Percentiles rank a stretch among this genome's conserved stretches.
phyloP scores from a whole-genome alignment of 2,329 filamentous ascomycete species.

The Hypomyces perniciosus region DNA sequence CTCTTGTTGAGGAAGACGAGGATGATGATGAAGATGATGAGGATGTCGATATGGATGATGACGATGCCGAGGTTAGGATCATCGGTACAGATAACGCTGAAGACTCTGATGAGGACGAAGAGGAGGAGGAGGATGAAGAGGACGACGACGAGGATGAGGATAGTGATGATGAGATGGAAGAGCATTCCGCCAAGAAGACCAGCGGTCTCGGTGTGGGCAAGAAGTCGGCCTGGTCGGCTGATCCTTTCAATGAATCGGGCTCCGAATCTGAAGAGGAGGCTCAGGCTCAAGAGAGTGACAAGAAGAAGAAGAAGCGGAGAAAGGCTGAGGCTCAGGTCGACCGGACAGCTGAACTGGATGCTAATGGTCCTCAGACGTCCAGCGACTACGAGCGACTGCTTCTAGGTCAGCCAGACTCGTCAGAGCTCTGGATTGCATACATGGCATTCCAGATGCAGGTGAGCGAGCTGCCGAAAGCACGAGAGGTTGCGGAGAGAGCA shows the following conservation, averaged over 20 bases:
- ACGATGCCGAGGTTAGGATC: constrained; percentile 37
- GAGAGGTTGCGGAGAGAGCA: constrained; percentile 84
- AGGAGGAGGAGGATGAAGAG: constrained; percentile 39
- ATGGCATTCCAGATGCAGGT: constrained; percentile 98
- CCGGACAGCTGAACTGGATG: constrained; percentile 85
- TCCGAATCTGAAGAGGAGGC: constrained; percentile 39
- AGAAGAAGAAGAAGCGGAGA: constrained; percentile 61
- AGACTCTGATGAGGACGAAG: constrained; percentile 34
- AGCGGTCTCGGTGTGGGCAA: constrained; percentile 48
- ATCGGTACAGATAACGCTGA: constrained; percentile 41
- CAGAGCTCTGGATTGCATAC: constrained; percentile 88
- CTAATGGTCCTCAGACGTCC: constrained; percentile 78
- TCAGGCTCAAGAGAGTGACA: constrained; percentile 31
- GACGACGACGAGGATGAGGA: constrained; percentile 31
- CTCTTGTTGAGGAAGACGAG: constrained; percentile 39
- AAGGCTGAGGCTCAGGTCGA: constrained; percentile 78
- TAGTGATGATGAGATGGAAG: constrained; percentile 34
- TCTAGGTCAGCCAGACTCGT: constrained; percentile 88
- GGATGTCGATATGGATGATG: constrained; percentile 45
- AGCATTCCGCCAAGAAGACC: constrained; percentile 28
- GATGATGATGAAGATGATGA: constrained; percentile 44
- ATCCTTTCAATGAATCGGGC: constrained; percentile 56
- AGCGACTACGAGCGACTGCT: constrained; percentile 92
- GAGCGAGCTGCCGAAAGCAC: constrained; percentile 80
- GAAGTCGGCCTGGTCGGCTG: constrained; percentile 84